phyloP scores from a whole-genome alignment of 345 rosid genomes.

The Syzygium oleosum region DNA sequence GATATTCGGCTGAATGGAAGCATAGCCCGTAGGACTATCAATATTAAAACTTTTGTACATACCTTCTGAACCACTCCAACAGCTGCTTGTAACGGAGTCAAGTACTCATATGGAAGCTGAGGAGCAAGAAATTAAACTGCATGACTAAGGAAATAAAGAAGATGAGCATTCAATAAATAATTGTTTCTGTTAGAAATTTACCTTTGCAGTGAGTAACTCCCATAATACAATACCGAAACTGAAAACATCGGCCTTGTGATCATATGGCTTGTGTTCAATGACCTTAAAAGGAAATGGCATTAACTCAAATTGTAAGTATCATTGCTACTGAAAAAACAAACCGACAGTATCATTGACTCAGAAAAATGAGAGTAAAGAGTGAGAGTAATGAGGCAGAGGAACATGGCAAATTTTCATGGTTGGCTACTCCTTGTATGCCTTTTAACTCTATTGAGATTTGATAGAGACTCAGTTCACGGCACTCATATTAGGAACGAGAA shows the following conservation, averaged over 20 bases:
- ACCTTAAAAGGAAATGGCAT: constrained; percentile 30
- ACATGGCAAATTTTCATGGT: background rate
- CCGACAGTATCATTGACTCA: constrained; percentile 6
- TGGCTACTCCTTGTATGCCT: background rate
- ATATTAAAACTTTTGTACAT: background rate
- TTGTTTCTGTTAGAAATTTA: constrained; percentile 8
- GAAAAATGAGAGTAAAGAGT: background rate
- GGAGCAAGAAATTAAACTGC: constrained; percentile 8
- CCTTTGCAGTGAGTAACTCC: constrained; percentile 96
- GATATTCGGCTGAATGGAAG: background rate
- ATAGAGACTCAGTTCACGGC: background rate
- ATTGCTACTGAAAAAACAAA: constrained; percentile 4
- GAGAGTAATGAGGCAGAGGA: background rate
- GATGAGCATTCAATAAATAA: background rate
- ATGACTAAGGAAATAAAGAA: background rate
- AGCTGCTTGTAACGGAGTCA: constrained; percentile 97
- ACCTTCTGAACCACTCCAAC: constrained; percentile 98
- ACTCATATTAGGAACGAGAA: background rate
- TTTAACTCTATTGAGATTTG: background rate
- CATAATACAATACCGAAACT: constrained; percentile 88
- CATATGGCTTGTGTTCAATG: constrained; percentile 94
- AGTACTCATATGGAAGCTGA: constrained; percentile 91
- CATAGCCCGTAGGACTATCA: background rate
- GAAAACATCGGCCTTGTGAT: constrained; percentile 96
- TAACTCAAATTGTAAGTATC: background rate